Evolutionary conservation across 179 eudicot genomes (phyloP).

Genomic region (Sideroxylon spinosum): DNA sequence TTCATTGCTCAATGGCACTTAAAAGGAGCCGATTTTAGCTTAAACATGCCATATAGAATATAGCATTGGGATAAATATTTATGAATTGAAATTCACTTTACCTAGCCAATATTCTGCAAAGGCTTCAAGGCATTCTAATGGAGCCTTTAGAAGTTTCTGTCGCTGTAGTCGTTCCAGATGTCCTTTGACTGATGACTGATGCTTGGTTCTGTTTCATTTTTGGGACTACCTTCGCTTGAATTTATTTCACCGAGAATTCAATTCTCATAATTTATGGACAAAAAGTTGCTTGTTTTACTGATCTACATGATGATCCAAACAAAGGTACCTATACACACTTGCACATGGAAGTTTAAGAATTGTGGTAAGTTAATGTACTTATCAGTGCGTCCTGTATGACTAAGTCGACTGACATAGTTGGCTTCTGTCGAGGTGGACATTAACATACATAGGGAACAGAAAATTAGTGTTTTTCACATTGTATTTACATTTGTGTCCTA

Average conservation of each 20-base stretch:
- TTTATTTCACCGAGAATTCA: neutral
- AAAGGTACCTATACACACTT: neutral
- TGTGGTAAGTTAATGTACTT: neutral
- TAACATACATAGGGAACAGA: neutral
- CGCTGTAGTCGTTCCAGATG: neutral
- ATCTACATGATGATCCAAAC: slow-evolving; percentile 6
- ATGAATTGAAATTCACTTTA: slow-evolving; percentile 1
- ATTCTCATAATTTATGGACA: neutral
- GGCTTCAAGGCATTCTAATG: neutral
- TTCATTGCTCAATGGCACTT: slow-evolving; percentile 3
- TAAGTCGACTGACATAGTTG: neutral
- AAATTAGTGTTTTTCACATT: neutral
- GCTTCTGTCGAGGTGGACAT: slow-evolving; percentile 3
- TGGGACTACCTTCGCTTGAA: neutral
- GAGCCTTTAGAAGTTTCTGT: neutral
- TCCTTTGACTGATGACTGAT: neutral
- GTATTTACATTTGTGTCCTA: slow-evolving; percentile 4
- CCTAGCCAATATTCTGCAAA: neutral
- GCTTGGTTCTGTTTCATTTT: slow-evolving; percentile 1
- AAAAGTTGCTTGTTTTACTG: neutral
- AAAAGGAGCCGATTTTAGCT: neutral
- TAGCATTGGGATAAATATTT: neutral
- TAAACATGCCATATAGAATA: neutral
- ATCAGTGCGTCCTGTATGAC: neutral
- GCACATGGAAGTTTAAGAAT: neutral